Percentiles rank a stretch among this genome's conserved stretches.
phyloP scores from a whole-genome alignment of 768 basidiomycete genomes.

The Termitomyces sp. region DNA sequence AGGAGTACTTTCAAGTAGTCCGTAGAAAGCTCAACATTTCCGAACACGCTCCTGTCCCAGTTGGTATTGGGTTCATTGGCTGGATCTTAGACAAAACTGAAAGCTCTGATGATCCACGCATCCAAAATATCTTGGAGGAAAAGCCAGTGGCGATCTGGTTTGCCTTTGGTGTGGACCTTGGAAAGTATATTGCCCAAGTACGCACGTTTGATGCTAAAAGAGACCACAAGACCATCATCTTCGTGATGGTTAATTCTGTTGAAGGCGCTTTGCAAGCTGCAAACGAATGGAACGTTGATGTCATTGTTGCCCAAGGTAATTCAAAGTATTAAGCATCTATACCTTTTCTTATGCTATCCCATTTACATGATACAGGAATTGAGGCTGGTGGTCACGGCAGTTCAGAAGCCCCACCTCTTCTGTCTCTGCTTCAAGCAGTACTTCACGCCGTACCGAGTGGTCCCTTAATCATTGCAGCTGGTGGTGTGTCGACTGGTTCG shows the following conservation, averaged over 20 bases:
- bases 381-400: constrained; percentile 51
- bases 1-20: constrained; percentile 33
- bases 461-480: constrained; percentile 43
- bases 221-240: constrained; percentile 44
- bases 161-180: constrained; percentile 50
- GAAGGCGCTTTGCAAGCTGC: constrained; percentile 45
- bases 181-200: constrained; percentile 48
- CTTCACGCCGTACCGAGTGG: constrained; percentile 24
- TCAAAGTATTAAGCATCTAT: background rate
- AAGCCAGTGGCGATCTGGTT: constrained; percentile 57
- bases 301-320: constrained; percentile 60
- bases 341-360: constrained; percentile 20
- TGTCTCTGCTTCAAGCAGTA: constrained; percentile 33
- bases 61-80: constrained; percentile 55
- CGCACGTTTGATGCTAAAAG: constrained; percentile 35
- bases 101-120: constrained; percentile 26
- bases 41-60: constrained; percentile 33
- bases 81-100: constrained; percentile 48
- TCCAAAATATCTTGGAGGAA: constrained; percentile 42
- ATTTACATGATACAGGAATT: constrained; percentile 26
- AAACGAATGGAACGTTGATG: constrained; percentile 52
- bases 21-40: constrained; percentile 27
- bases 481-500: constrained; percentile 42
- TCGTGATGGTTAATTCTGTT: constrained; percentile 47
- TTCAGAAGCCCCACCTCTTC: constrained; percentile 32